A percentile compares a stretch with the other conserved stretches of the same genome.
These are phyloP conservation scores for Ophiorrhiza pumila DNA, from an alignment of 257 asterid genomes.

Conservation along the genomic window DNA sequence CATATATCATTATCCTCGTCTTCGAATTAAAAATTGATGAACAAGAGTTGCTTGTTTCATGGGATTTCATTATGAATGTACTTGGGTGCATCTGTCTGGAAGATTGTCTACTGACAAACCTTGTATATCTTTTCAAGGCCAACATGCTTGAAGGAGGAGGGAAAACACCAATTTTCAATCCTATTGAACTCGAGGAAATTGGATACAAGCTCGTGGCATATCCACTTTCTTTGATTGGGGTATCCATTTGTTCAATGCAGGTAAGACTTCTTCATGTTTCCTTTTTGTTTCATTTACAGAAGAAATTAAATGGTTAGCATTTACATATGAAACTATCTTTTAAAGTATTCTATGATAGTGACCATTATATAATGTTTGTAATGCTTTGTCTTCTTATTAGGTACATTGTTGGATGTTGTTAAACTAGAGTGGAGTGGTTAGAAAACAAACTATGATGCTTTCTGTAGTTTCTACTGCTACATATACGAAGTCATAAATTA, in stretches of 20 bases:
- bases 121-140: constrained; percentile 50
- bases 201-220: constrained; percentile 92
- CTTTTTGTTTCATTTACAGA: constrained; percentile 7
- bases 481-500: not conserved
- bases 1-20: not conserved
- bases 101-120: constrained; percentile 18
- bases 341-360: not conserved
- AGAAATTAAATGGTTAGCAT: not conserved
- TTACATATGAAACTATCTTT: not conserved
- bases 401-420: not conserved
- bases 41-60: not conserved
- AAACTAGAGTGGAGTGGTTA: not conserved
- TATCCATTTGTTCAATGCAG: constrained; percentile 93
- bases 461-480: not conserved
- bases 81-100: not conserved
- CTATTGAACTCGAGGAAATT: constrained; percentile 74
- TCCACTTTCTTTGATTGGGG: constrained; percentile 86
- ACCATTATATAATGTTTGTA: not conserved
- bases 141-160: constrained; percentile 99
- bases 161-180: constrained; percentile 81
- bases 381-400: not conserved
- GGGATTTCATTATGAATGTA: not conserved
- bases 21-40: not conserved
- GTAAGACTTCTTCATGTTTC: constrained; percentile 30
- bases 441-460: not conserved